phyloP scores from a whole-genome alignment of 75 land plant genomes.

The Larix kaempferi region DNA sequence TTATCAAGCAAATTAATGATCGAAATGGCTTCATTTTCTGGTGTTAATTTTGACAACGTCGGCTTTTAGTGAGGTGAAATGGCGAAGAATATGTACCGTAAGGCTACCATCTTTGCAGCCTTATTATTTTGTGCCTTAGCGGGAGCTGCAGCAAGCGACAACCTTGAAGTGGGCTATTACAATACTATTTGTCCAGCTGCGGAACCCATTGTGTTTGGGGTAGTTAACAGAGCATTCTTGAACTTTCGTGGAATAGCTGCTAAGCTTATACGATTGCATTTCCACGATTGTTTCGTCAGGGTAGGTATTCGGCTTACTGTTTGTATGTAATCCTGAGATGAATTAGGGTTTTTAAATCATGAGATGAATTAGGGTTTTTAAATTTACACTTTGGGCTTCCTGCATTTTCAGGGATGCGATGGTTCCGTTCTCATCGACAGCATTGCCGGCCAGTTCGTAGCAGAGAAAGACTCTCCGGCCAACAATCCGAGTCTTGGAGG shows the following conservation, averaged over 20 bases:
- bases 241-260: constrained; percentile 2
- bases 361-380: no score
- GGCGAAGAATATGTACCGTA: no score
- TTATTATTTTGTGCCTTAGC: no score
- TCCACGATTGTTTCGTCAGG: constrained; percentile 24
- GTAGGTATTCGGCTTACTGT: background rate
- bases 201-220: constrained; percentile 11
- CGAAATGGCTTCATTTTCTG: no score
- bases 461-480: constrained; percentile 21
- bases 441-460: background rate
- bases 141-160: no score
- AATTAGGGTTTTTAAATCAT: no score
- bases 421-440: constrained; percentile 25
- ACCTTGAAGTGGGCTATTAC: background rate
- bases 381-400: no score
- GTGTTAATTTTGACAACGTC: no score
- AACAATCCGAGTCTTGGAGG: constrained; percentile 16
- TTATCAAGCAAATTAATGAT: no score
- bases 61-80: no score
- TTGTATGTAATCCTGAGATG: no score
- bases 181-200: constrained; percentile 12
- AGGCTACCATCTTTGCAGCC: no score
- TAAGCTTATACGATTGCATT: constrained; percentile 22
- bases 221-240: constrained; percentile 1
- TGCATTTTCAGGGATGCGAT: constrained; percentile 28